phyloP scores from a whole-genome alignment of 2,329 filamentous ascomycete genomes.

The Cucurbitaria berberidis region DNA sequence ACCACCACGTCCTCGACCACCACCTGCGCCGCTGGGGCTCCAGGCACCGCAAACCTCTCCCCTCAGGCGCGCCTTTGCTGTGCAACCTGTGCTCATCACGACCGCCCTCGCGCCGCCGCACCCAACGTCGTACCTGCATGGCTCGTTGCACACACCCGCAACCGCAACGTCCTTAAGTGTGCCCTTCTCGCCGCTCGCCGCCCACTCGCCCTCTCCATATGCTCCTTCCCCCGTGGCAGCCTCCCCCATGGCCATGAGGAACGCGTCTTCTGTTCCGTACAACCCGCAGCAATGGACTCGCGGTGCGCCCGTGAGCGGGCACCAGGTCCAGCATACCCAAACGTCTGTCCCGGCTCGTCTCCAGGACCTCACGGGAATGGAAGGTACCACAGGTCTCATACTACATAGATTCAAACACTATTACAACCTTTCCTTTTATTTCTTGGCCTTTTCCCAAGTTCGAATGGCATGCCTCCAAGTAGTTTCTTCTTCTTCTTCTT shows the following conservation, averaged over 20 bases:
- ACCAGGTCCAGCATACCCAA: slow-evolving; percentile 44
- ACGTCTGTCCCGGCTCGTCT: slow-evolving; percentile 38
- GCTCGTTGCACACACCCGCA: slow-evolving; percentile 44
- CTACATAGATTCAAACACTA: neutral
- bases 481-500: too few relatives aligned
- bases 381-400: slow-evolving; percentile 49
- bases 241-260: slow-evolving; percentile 48
- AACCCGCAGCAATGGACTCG: slow-evolving; percentile 59
- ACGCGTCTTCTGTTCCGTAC: slow-evolving; percentile 48
- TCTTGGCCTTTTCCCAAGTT: neutral
- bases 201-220: slow-evolving; percentile 41
- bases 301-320: slow-evolving; percentile 46
- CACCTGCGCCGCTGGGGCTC: slow-evolving; percentile 13
- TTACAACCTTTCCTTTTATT: neutral
- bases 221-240: slow-evolving; percentile 37
- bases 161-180: slow-evolving; percentile 47
- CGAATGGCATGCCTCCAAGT: neutral
- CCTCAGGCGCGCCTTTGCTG: slow-evolving; percentile 41
- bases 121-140: slow-evolving; percentile 39
- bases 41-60: slow-evolving; percentile 37
- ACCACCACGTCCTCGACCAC: slow-evolving; percentile 23
- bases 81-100: slow-evolving; percentile 51
- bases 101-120: slow-evolving; percentile 49
- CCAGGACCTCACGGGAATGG: slow-evolving; percentile 55
- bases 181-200: slow-evolving; percentile 46